These are phyloP conservation scores for Pseudogymnoascus sp. DNA, from an alignment of 2,329 filamentous ascomycete species.

Conservation along the genomic window DNA sequence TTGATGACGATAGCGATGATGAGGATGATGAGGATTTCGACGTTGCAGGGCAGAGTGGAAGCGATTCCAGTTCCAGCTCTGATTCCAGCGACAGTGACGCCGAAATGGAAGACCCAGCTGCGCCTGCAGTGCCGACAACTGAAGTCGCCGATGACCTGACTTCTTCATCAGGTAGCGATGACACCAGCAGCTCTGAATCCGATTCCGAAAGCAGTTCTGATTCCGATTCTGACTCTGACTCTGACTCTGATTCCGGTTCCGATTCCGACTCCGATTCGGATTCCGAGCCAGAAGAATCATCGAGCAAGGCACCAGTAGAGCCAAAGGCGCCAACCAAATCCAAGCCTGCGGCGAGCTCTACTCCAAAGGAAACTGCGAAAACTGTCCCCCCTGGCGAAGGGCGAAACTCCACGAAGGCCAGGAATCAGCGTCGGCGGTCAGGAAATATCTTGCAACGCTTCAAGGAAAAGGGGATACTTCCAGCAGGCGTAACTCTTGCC, in stretches of 20 bases:
- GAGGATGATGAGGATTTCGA: conserved; percentile 16
- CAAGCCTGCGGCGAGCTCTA: not conserved
- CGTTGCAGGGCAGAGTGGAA: not conserved
- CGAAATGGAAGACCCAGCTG: not conserved
- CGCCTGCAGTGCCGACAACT: not conserved
- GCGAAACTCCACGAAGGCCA: conserved; percentile 40
- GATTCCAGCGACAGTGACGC: not conserved
- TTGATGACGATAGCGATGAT: conserved; percentile 23
- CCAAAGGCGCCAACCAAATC: not conserved
- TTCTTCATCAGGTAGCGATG: conserved; percentile 14
- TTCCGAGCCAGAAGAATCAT: conserved; percentile 32
- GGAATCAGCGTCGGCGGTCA: conserved; percentile 48
- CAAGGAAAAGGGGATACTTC: conserved; percentile 46
- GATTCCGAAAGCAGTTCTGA: conserved; percentile 18
- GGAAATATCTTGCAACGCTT: conserved; percentile 42
- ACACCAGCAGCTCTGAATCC: conserved; percentile 15
- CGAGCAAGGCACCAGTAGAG: conserved; percentile 26
- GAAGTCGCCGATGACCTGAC: not conserved
- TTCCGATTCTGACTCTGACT: conserved; percentile 25
- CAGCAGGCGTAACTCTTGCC: conserved; percentile 40
- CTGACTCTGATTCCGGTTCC: conserved; percentile 14
- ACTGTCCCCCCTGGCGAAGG: conserved; percentile 42
- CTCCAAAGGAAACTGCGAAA: not conserved
- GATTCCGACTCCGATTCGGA: conserved; percentile 33
- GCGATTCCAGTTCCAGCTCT: not conserved